A percentile compares a stretch with the other conserved stretches of the same genome.
These are phyloP conservation scores for Chaetomidium leptoderma DNA, from an alignment of 495 filamentous ascomycete species.

Conservation along the genomic window DNA sequence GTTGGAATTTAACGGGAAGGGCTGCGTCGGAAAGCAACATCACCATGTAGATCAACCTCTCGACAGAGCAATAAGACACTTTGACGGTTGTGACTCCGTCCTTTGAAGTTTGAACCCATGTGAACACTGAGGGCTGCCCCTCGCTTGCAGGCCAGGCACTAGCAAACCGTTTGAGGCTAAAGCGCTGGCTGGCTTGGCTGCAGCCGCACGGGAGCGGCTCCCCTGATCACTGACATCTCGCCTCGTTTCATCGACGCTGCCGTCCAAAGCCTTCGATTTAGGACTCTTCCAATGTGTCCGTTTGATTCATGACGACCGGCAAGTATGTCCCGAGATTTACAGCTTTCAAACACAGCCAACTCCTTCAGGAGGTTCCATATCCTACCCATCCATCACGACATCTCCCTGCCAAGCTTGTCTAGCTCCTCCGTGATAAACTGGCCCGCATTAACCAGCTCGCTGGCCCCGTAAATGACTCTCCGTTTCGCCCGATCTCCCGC, in stretches of 20 bases:
- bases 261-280: neutral
- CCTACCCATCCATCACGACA: constrained; percentile 25
- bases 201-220: neutral
- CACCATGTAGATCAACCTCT: too few species aligned
- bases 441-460: constrained; percentile 84
- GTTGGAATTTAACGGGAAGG: too few species aligned
- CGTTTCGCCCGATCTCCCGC: constrained; percentile 53
- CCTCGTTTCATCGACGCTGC: neutral
- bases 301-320: too few species aligned
- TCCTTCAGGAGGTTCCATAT: too few species aligned
- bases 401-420: constrained; percentile 63
- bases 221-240: too few species aligned
- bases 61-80: too few species aligned
- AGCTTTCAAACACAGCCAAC: neutral
- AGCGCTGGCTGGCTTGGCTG: constrained; percentile 3
- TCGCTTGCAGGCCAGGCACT: neutral
- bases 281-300: neutral
- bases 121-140: neutral
- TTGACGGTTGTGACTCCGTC: too few species aligned
- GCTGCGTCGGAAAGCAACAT: too few species aligned
- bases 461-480: constrained; percentile 92
- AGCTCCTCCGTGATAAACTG: constrained; percentile 81
- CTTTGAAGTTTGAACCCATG: too few species aligned
- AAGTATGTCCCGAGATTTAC: too few species aligned
- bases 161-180: neutral